Conservation (phyloP, 2,329 filamentous ascomycete genomes). For the Ophiostoma triangulosporum region DNA sequence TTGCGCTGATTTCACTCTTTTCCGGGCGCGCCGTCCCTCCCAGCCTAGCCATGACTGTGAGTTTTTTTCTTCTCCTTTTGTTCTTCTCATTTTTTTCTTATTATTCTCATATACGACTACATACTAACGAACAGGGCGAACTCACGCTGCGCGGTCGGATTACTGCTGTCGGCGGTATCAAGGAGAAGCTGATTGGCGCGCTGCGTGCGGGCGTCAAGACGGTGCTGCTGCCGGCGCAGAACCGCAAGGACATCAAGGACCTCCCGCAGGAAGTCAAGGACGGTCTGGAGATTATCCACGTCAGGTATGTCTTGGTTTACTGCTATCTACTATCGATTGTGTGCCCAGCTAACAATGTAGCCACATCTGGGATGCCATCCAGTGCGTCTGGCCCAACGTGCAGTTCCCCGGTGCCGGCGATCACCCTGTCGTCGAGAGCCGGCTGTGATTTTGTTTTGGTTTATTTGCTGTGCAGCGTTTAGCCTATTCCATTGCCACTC, state of each 20-base stretch:
- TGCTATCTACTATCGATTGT: conserved; percentile 11
- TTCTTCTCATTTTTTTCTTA: conserved; percentile 19
- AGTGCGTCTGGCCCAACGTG: conserved; percentile 79
- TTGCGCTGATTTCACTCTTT: conserved; percentile 85
- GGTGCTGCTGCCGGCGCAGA: conserved; percentile 74
- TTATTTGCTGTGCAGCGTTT: neutral
- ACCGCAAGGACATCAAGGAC: conserved; percentile 85
- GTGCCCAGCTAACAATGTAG: conserved; percentile 27
- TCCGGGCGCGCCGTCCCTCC: conserved; percentile 75
- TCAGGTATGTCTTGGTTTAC: conserved; percentile 48
- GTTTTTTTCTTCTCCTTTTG: conserved; percentile 18
- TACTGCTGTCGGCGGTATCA: conserved; percentile 91
- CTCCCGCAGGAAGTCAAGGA: conserved; percentile 79
- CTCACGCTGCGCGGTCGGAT: conserved; percentile 76
- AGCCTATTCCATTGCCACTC: neutral
- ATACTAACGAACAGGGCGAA: conserved; percentile 34
- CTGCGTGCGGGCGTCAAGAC: conserved; percentile 88
- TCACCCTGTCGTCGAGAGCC: conserved; percentile 57
- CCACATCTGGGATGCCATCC: conserved; percentile 90
- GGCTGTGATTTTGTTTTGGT: conserved; percentile 42
- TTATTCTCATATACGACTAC: conserved; percentile 4
- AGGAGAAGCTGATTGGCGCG: conserved; percentile 95
- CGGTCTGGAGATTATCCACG: conserved; percentile 77
- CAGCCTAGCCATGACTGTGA: conserved; percentile 77
- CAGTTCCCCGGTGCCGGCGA: conserved; percentile 67